Conservation (phyloP, 495 filamentous ascomycete species). For the Diplogelasinospora grovesii region DNA sequence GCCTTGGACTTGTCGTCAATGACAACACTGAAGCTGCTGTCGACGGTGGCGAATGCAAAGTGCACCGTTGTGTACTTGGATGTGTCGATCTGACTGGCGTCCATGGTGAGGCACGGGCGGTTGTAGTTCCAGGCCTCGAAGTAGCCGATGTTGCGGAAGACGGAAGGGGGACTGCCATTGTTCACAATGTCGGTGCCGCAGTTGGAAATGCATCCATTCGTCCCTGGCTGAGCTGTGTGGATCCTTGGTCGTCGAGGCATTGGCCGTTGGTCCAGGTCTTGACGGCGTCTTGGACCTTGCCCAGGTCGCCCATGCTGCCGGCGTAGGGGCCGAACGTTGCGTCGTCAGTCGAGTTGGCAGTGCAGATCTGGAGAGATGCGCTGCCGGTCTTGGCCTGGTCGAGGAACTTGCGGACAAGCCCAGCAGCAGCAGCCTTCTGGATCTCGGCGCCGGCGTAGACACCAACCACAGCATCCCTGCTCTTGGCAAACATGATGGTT, state of each 20-base stretch:
- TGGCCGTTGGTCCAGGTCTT: constrained; percentile 1
- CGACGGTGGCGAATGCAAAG: constrained; percentile 19
- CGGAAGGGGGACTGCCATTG: too few species aligned
- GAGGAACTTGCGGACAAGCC: not conserved
- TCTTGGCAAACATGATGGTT: constrained; percentile 1
- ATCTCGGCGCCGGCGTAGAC: not conserved
- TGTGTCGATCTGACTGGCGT: constrained; percentile 10
- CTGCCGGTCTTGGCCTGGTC: too few species aligned
- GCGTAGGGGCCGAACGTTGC: not conserved
- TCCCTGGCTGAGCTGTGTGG: too few species aligned
- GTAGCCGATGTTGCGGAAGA: constrained; percentile 18
- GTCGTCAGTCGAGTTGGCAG: not conserved
- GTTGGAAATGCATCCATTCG: constrained; percentile 37
- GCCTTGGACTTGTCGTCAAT: constrained; percentile 10
- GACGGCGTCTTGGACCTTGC: constrained; percentile 1
- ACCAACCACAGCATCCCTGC: not conserved
- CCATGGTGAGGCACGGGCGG: constrained; percentile 22
- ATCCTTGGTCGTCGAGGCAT: too few species aligned
- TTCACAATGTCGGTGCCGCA: constrained; percentile 27
- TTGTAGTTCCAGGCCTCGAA: constrained; percentile 24
- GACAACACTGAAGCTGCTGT: constrained; percentile 10
- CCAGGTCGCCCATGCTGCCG: not conserved
- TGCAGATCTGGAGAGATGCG: not conserved
- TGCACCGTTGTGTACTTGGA: constrained; percentile 21
- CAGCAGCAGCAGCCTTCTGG: not conserved